Conservation (phyloP, 106 monocot species). For the Xerophyta viscosa region DNA sequence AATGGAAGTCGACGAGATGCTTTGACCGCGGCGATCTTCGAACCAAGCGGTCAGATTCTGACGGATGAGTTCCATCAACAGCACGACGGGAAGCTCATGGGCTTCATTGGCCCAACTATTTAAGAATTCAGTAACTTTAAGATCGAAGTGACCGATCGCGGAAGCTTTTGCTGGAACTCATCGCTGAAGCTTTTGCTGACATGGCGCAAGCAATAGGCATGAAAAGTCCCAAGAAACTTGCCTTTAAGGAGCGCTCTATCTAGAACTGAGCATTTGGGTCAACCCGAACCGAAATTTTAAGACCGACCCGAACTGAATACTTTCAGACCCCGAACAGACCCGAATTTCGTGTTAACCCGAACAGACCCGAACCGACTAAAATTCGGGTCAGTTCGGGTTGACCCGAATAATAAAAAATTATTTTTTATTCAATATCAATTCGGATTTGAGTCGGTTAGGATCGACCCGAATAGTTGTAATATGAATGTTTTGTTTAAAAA, state of each 20-base stretch:
- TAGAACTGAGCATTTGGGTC: too few species aligned
- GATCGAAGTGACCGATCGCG: constrained; percentile 73
- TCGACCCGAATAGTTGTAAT: too few species aligned
- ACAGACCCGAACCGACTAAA: too few species aligned
- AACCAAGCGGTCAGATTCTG: constrained; percentile 64
- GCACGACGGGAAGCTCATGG: constrained; percentile 92
- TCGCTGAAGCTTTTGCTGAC: constrained; percentile 94
- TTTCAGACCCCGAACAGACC: too few species aligned
- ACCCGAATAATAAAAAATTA: too few species aligned
- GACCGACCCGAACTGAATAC: too few species aligned
- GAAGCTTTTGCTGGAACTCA: constrained; percentile 93
- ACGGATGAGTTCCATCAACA: constrained; percentile 87
- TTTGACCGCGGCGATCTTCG: constrained; percentile 43
- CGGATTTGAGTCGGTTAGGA: too few species aligned
- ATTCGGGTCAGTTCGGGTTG: too few species aligned
- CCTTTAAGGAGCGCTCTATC: constrained; percentile 85
- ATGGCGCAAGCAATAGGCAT: constrained; percentile 77
- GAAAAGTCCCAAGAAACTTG: constrained; percentile 85
- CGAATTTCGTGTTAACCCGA: too few species aligned
- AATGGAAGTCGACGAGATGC: constrained; percentile 47
- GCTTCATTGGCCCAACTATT: constrained; percentile 90
- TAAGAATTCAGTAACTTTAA: constrained; percentile 68
- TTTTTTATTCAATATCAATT: too few species aligned
- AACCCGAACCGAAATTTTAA: too few species aligned
- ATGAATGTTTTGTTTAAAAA: too few species aligned